Evolutionary conservation across 2,329 filamentous ascomycete genomes (phyloP).

Genomic region (Cercospora zeina): DNA sequence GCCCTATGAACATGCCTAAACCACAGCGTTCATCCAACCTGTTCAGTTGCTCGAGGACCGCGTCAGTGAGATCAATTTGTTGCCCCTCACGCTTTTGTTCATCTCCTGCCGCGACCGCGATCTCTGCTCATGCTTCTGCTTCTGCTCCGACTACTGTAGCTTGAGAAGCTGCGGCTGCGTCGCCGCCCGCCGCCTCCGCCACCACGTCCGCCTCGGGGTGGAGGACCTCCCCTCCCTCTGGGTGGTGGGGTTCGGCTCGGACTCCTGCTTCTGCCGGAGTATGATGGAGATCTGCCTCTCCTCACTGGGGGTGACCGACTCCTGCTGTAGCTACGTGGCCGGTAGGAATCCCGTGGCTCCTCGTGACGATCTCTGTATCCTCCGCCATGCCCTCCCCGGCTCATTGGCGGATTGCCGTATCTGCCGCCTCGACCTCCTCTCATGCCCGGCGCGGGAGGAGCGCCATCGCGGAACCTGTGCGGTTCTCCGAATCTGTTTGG

Average conservation of each 20-base stretch:
- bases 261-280: conserved; percentile 41
- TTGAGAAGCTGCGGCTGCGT: conserved; percentile 26
- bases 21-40: not conserved
- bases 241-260: conserved; percentile 31
- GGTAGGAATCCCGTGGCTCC: conserved; percentile 32
- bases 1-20: not conserved
- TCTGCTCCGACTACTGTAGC: conserved; percentile 28
- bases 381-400: conserved; percentile 30
- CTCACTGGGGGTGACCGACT: conserved; percentile 25
- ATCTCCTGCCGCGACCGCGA: conserved; percentile 31
- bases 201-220: conserved; percentile 22
- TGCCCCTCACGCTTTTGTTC: conserved; percentile 5
- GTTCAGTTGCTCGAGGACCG: not conserved
- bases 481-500: conserved; percentile 51
- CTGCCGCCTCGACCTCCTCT: conserved; percentile 30
- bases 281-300: conserved; percentile 41
- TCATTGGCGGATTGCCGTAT: conserved; percentile 26
- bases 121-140: conserved; percentile 33
- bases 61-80: not conserved
- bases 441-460: conserved; percentile 33
- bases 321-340: conserved; percentile 32
- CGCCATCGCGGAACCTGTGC: conserved; percentile 37
- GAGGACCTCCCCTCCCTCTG: conserved; percentile 23
- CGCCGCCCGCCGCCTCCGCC: conserved; percentile 22
- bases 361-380: conserved; percentile 38